Base-by-base conservation (phyloP, 2,329 filamentous ascomycete genomes). In the Ascocoryne sarcoides region DNA sequence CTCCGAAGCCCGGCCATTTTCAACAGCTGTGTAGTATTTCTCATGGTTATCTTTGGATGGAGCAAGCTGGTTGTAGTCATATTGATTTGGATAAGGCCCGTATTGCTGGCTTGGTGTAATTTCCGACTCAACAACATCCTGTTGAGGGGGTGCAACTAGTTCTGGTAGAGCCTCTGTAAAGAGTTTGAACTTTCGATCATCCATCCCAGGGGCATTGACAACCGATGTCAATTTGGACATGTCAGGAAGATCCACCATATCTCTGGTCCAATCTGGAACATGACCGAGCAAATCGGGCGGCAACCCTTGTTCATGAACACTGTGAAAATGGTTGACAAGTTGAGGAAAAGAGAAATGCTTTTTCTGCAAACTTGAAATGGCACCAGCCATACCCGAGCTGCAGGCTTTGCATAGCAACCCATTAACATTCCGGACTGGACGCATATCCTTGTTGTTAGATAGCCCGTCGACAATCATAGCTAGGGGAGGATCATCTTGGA, bases 181-280 rank as follows among this genome's bases (percentile, higher is more conserved):
- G 30, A 74, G 60, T 26, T 62, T 62, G 9, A 75, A 58, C 54
- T 76, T 78, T 33, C 67, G 60, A 30, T 72, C 68, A 51, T 76
- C 69, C 67, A 79, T 76, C 10, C 74, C 74, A 7, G 65, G 66
- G 23, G 68, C 65, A 42, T 67, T 63, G 14, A 70, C 61, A 17
- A 79, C 59, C 17, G 65, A 64, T 16, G 59, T 61, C 31, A 79
- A 65, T 39, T 67, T 59, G 15, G 65, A 60, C 20, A 64, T 60
- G 46, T 73, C 69, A 1, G 76, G 76, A 32, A 80, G 61, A 47
- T 74, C 68, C 38, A 82, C 68, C 74, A 81, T 78, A 43, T 78
- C 68, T 28, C 65, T 65, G 44, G 69, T 71, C 76, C 76, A 81
- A 51, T 79, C 70, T 31, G 56, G 52, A 37, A 52, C 42, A 40